Evolutionary conservation across 202 grass and related monocot species (phyloP), one percentile per base, ranked within the genome.

Genomic region (Zoysia matrella): DNA sequence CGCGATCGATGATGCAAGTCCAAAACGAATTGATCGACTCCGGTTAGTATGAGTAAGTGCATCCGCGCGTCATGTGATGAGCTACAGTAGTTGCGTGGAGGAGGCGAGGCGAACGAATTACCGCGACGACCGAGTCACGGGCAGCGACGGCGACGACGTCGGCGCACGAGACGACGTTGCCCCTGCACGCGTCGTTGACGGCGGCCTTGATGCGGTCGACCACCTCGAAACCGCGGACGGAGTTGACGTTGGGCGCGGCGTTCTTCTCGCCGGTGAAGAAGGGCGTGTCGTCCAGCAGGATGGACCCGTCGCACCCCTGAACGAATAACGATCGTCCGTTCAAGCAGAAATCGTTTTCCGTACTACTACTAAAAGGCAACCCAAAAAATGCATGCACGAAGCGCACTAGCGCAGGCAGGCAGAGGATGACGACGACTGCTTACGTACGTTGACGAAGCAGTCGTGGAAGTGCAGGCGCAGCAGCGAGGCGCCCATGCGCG

Each of bases 391-490:
- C 22, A 22, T 22, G 22, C 22, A 22, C 22, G 22, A 22, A 22
- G 22, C 22, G 22, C 22, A 22, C 22, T 22, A 22, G 22, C 22
- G 22, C 22, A 22, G 22, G 22, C 22, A 22, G 22, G 22, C 22
- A 22, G 22, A 22, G 22, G 22, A 22, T 22, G 22, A 22, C 22
- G 22, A 22, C 22, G 22, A 22, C 22, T 22, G 22, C 22, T 11
- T 22, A 22, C 22, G 22, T 81, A 94, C 91, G 47, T 94, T 90
- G 71, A 94, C 94, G 77, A 97, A 94, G 74, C 94, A 97, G 82
- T 97, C 94, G 58, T 97, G 91, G 80, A 97, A 97, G 84, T 92
- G 92, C 61, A 97, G 2, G 63, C 92, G 92, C 69, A 97, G 86
- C 55, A 97, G 90, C 11, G 95, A 97, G 56, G 90, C 95, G 30